These are phyloP conservation scores for Septoria petroselini DNA, from an alignment of 2,329 filamentous ascomycete genomes.

Conservation along the genomic window DNA sequence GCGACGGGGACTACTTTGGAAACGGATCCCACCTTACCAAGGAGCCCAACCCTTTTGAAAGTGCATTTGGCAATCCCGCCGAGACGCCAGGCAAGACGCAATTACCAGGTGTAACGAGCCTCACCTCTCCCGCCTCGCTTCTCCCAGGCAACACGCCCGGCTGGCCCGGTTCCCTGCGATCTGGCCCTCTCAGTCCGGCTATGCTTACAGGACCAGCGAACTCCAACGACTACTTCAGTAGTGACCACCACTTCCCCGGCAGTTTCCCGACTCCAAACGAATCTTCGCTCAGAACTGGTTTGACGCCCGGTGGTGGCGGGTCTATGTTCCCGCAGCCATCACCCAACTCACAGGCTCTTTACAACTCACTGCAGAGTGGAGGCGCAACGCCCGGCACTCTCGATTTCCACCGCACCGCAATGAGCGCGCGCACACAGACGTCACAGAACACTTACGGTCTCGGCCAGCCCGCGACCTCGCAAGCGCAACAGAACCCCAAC, in stretches of 20 bases:
- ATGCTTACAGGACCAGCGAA: constrained; percentile 83
- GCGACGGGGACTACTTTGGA: constrained; percentile 53
- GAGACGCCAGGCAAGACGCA: constrained; percentile 80
- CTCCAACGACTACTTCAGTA: constrained; percentile 73
- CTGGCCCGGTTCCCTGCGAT: constrained; percentile 84
- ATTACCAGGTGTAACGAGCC: constrained; percentile 81
- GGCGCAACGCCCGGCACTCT: constrained; percentile 84
- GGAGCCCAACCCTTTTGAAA: constrained; percentile 96
- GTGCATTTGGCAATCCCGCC: constrained; percentile 72
- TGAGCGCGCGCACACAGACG: constrained; percentile 70
- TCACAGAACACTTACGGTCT: constrained; percentile 40
- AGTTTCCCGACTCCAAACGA: constrained; percentile 96
- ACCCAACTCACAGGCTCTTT: constrained; percentile 79
- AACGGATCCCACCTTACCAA: constrained; percentile 56
- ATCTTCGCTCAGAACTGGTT: constrained; percentile 82
- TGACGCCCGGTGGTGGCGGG: constrained; percentile 91
- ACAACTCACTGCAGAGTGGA: constrained; percentile 73
- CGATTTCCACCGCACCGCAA: constrained; percentile 90
- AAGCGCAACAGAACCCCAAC: constrained; percentile 43
- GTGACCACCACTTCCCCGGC: constrained; percentile 71
- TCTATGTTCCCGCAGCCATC: constrained; percentile 95
- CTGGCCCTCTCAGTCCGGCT: constrained; percentile 89
- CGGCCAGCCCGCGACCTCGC: constrained; percentile 42
- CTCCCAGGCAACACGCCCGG: constrained; percentile 70
- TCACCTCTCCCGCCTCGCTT: constrained; percentile 85